Base-by-base conservation (phyloP, 2,329 filamentous ascomycete species). In the Colletotrichum filicis region DNA sequence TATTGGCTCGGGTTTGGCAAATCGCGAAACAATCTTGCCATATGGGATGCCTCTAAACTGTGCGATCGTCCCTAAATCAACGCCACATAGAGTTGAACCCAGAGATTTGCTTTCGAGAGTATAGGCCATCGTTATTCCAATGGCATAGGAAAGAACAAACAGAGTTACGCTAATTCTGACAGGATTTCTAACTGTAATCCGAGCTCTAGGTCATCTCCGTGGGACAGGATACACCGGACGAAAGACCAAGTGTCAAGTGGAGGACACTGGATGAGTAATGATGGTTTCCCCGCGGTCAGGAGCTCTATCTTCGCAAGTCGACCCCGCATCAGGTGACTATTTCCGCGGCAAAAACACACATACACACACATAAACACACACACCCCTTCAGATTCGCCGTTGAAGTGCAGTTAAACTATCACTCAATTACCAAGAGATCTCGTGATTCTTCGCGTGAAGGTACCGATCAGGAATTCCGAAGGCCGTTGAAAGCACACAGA, bases 11-110 rank as follows among this genome's bases (percentile, higher is more conserved):
- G 72, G 64, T 3, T 37, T 24, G 9, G 64, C 60, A 30, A 74
- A 74, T 32, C 72, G 63, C 3, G n/a, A 52, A 1, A 64, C 55
- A 30, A 74, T 53, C 5, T 37, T 60, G n/a, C 59, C 72, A 16
- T 74, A 74, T 8, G 65, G 72, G 1, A 74, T 69, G 7, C 65
- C 69, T n/a, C 69, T 66, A 22, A 69, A 69, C 30, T 72, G 66
- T 14, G 30, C 53, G 16, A 62, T 53, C 26, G 19, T 28, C 9
- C 16, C 24, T 8, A 68, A 42, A 5, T 63, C 52, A 9, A 63
- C 26, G 19, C 58, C 69, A 5, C 42, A 14, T 16, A 72, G 69
- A 28, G 58, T 69, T 14, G 65, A 68, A n/a, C 58, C 22, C 14
- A 69, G 52, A 26, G 65, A 28, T 16, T 42, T 26, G 53, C 61